Percentiles rank a stretch among this genome's conserved stretches.
Conservation (phyloP, 768 basidiomycete genomes). For the Lentinula sp. region DNA sequence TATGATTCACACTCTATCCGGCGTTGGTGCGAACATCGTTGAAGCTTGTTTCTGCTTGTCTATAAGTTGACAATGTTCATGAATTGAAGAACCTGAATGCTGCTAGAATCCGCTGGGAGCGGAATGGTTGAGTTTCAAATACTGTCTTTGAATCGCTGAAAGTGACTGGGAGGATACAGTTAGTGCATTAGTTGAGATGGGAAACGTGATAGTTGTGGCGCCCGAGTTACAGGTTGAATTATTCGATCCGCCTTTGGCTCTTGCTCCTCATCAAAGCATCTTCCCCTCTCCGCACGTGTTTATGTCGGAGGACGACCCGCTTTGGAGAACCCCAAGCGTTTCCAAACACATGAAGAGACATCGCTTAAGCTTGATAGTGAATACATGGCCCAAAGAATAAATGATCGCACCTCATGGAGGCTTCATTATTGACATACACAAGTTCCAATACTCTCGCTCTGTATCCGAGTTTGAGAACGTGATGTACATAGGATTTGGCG, state of each 20-base stretch:
- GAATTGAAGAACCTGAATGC: neutral
- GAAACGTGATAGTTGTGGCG: neutral
- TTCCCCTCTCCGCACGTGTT: slow-evolving; percentile 73
- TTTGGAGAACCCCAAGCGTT: slow-evolving; percentile 70
- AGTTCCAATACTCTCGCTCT: slow-evolving; percentile 85
- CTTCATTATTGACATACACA: slow-evolving; percentile 80
- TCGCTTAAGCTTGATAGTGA: neutral
- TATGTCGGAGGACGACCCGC: slow-evolving; percentile 66
- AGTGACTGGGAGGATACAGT: neutral
- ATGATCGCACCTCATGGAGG: slow-evolving; percentile 53
- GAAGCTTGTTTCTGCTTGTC: neutral
- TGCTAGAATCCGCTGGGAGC: neutral
- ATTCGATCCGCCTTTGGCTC: slow-evolving; percentile 8
- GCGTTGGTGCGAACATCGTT: neutral
- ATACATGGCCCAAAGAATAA: neutral
- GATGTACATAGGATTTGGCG: slow-evolving; percentile 73
- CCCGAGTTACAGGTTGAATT: neutral
- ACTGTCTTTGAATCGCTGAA: neutral
- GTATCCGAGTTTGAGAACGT: slow-evolving; percentile 75
- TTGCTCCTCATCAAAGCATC: slow-evolving; percentile 38
- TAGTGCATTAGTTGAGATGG: neutral
- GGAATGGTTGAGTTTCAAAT: neutral
- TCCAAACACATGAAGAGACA: slow-evolving; percentile 45
- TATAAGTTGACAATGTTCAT: neutral
- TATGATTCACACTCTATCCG: neutral